Conservation (phyloP, 2,329 filamentous ascomycete genomes). For the Lecanosticta acicola region DNA sequence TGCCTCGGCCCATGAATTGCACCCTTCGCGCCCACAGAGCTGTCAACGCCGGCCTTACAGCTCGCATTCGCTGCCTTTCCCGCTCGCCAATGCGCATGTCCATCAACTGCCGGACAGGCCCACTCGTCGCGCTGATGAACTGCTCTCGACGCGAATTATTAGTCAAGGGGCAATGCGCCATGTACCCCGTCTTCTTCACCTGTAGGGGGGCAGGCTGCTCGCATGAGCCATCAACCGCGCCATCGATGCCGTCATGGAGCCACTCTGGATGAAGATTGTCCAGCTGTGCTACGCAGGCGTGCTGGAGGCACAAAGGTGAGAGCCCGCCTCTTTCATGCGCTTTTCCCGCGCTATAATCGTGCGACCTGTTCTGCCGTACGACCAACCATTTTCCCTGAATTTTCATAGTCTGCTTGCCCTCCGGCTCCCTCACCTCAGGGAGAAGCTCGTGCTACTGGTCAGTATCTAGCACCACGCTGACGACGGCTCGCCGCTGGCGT, state of each 20-base stretch:
- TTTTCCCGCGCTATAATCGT: conserved; percentile 24
- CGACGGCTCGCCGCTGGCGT: conserved; percentile 11
- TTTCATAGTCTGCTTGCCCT: conserved; percentile 20
- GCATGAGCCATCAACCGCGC: too few relatives aligned
- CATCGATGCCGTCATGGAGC: not conserved
- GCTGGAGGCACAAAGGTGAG: conserved; percentile 10
- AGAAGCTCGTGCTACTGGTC: conserved; percentile 13
- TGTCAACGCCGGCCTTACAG: not conserved
- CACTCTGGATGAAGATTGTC: not conserved
- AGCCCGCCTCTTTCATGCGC: conserved; percentile 13
- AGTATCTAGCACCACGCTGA: conserved; percentile 12
- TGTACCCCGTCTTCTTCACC: too few relatives aligned
- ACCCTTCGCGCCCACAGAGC: conserved; percentile 1
- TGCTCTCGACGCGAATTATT: too few relatives aligned
- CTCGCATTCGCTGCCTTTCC: conserved; percentile 4
- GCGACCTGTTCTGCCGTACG: conserved; percentile 27
- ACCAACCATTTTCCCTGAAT: conserved; percentile 26
- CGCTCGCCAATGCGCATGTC: conserved; percentile 17
- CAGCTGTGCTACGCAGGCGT: conserved; percentile 11
- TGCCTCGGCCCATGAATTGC: conserved; percentile 3
- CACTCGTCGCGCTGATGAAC: conserved; percentile 5
- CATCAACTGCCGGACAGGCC: conserved; percentile 12
- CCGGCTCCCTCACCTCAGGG: conserved; percentile 5
- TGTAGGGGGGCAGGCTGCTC: too few relatives aligned
- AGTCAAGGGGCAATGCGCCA: not conserved